Evolutionary conservation across 2,329 filamentous ascomycete species (phyloP), one percentile per base, ranked within the genome.

Genomic region (Colletotrichum sp.): DNA sequence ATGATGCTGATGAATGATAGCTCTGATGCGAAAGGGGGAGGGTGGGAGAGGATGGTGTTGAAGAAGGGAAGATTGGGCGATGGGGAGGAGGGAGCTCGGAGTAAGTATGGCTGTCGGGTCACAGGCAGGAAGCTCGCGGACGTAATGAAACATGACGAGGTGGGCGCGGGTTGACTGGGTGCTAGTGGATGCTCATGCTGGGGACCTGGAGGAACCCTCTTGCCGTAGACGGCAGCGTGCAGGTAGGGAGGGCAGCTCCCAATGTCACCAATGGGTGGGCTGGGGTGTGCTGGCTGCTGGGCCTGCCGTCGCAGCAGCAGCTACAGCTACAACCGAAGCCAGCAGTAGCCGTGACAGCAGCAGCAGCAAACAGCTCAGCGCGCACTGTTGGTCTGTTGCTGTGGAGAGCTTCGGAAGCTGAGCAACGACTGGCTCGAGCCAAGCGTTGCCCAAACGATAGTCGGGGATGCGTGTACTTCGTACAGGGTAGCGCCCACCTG

Each of bases 121-220:
- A n/a, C 63, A 72, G 73, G 69, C 73, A 76, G 71, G 66, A 63
- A 71, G 71, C 66, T 71, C 67, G 75, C 67, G 75, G 71, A 75
- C 75, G 71, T 76, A 76, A 76, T 65, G 39, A 76, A 75, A 75
- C 71, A 76, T 75, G 63, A 60, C 65, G 60, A 60, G 66, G 71
- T 49, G 64, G 70, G 49, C 68, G 49, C 68, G 70, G 68, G 72
- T 72, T 75, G 68, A n/a, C 68, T 72, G 62, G 72, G 72, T 75
- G 59, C 26, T 62, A 32, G 39, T 60, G 57, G 34, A 26, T 36
- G 32, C 70, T 67, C 24, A 64, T 39, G 68, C 68, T 49, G 36
- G 57, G 39, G 59, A 30, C 32, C 32, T 68, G 63, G 32, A 59
- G 49, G 49, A 66, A 57, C 67, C 67, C 55, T 32, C 32, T 15